Evolutionary conservation across 2,329 filamentous ascomycete species (phyloP).

Genomic region (Ophiobolus disseminans): DNA sequence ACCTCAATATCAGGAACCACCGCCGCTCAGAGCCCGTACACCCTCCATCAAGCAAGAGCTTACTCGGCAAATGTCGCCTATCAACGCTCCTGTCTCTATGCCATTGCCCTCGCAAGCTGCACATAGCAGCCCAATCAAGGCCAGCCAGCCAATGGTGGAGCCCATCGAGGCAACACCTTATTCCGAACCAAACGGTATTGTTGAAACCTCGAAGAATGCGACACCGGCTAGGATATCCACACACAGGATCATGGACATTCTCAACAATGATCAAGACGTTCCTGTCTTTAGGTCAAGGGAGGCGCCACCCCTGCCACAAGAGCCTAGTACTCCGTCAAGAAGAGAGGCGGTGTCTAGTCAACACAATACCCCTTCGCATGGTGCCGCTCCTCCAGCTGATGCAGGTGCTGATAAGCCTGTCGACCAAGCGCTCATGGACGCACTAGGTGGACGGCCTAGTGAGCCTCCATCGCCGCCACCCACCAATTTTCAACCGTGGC

Average conservation of each 20-base stretch:
- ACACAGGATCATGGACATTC: conserved; percentile 47
- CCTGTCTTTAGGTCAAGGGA: conserved; percentile 31
- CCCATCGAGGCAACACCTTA: conserved; percentile 6
- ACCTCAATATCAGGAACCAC: conserved; percentile 12
- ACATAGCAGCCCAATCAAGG: conserved; percentile 25
- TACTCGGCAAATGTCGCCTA: conserved; percentile 25
- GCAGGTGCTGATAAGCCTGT: conserved; percentile 31
- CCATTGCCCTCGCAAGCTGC: conserved; percentile 25
- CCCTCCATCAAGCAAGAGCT: conserved; percentile 22
- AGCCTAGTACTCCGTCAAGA: conserved; percentile 26
- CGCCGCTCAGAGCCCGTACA: conserved; percentile 13
- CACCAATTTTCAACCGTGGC: conserved; percentile 21
- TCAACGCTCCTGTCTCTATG: conserved; percentile 16
- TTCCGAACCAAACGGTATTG: conserved; percentile 16
- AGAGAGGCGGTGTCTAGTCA: conserved; percentile 16
- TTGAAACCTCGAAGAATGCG: conserved; percentile 23
- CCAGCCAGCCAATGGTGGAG: conserved; percentile 11
- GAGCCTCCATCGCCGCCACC: conserved; percentile 31
- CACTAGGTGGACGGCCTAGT: conserved; percentile 20
- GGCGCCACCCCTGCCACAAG: conserved; percentile 18
- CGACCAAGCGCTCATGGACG: conserved; percentile 31
- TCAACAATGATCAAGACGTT: conserved; percentile 46
- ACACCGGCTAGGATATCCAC: conserved; percentile 38
- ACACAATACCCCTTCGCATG: conserved; percentile 27
- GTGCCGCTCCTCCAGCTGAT: conserved; percentile 22